Base-by-base conservation (phyloP, 805 yeast genomes). In the Candida fluviatilis region DNA sequence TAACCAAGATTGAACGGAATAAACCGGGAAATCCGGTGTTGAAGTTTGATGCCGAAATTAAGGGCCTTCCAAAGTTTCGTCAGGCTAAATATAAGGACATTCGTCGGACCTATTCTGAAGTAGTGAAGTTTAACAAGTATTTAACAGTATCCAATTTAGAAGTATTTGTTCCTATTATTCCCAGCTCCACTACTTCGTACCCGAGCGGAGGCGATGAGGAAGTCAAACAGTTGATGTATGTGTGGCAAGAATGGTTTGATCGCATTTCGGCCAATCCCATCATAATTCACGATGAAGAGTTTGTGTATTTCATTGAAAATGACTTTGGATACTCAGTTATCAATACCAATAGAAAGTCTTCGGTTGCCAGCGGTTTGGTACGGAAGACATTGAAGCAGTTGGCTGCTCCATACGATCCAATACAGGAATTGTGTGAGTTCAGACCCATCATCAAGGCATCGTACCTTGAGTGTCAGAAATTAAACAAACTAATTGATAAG, bases 361-460 rank as follows among this genome's bases (percentile, higher is more conserved):
- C 76, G 2, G 74, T 77, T 35, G 95, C 96, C 1, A 80, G 95
- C 12, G 99, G 98, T 0, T 58, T 93, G 18, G 80, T 82, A 45
- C 76, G 99, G 36, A 86, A 85, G 58, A 89, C 98, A 2, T 71
- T 93, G 52, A 93, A 93, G 58, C 99, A 93, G 57, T 73, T 90
- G 32, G 82, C 85, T 30, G 86, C 95, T 2, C 99, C 99, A 1
- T 87, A 82, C 51, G 99, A 91, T 60, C 91, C 87, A 29, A 82
- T 80, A 34, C 72, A 75, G 18, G 93, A 83, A 44, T 71, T 93
- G 43, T 89, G 93, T 0, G 84, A 78, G 36, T 88, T 90, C 58
- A 69, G 99, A 45, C 99, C 99, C 1, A 55, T 83, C 57, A 82
- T 90, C 27, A 93, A 93, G 61, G 72, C 82, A 7, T 70, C 86